Evolutionary conservation across 2,329 filamentous ascomycete genomes (phyloP), one percentile per base, ranked within the genome.

Genomic region (Colletotrichum sp.): DNA sequence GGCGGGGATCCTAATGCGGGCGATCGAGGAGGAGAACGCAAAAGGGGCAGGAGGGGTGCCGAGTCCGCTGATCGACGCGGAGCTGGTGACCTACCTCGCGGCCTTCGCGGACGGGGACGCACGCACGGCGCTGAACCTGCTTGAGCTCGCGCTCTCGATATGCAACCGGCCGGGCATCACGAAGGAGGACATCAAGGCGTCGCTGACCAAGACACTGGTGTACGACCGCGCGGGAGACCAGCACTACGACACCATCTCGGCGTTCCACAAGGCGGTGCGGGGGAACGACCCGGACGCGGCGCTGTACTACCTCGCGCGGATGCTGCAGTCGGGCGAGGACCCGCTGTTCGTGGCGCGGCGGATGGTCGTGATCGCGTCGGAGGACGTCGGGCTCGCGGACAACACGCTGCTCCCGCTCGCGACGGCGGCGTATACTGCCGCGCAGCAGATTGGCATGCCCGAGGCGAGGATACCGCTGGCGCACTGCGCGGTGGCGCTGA

Each of bases 201-300:
- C 94, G 4, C 89, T 99, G 12, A 99, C 96, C 4, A 96, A 96
- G 82, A 99, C 96, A 0, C 89, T 99, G 3, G 96, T 99, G 16
- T 99, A 99, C 85, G 97, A 99, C 84, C 93, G 97, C 71, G 95
- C 95, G 1, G 96, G 97, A 69, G 97, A 99, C 85, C 95, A 98
- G 83, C 97, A 99, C 86, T 99, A 99, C 87, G 96, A 99, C 83
- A 97, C 95, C 69, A 99, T 99, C 81, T 98, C 95, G 1, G 97
- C 97, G 34, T 97, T 99, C 80, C 97, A 99, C 89, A 99, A 99
- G 82, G 96, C 96, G 4, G 93, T 99, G 12, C 94, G 97, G 62
- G 97, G 97, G 55, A 94, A 92, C 71, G 93, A 98, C 81, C 85
- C 96, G 0, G 95, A 99, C 83, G 97, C 96, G 0, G 91, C 96